Conservation (phyloP, 768 basidiomycete species). For the Agaricus blazei region DNA sequence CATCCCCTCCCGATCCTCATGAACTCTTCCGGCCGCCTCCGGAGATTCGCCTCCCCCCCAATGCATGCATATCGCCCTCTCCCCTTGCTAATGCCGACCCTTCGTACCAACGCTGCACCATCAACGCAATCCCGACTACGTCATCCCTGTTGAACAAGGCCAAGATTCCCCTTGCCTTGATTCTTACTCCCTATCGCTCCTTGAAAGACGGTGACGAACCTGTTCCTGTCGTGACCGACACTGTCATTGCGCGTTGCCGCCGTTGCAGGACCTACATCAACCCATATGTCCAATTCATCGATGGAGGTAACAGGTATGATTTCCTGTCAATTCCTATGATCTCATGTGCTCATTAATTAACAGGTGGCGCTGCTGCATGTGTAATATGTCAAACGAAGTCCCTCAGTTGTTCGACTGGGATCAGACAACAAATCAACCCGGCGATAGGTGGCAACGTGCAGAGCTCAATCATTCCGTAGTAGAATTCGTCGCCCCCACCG, state of each 20-base stretch:
- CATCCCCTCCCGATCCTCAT: conserved; percentile 86
- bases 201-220: conserved; percentile 77
- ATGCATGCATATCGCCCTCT: conserved; percentile 72
- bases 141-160: conserved; percentile 83
- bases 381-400: conserved; percentile 96
- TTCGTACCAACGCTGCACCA: conserved; percentile 87
- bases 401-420: conserved; percentile 99
- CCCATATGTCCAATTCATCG: conserved; percentile 96
- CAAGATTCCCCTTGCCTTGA: conserved; percentile 84
- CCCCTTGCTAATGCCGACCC: conserved; percentile 81
- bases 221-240: conserved; percentile 89
- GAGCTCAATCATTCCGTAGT: conserved; percentile 94
- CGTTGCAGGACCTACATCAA: conserved; percentile 97
- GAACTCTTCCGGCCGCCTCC: conserved; percentile 81
- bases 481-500: conserved; percentile 95
- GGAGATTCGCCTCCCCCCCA: conserved; percentile 84
- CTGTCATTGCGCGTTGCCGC: conserved; percentile 92
- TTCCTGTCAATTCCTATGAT: neutral
- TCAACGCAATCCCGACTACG: conserved; percentile 91
- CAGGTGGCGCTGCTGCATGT: conserved; percentile 99
- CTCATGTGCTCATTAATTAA: neutral
- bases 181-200: conserved; percentile 88
- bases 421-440: conserved; percentile 86
- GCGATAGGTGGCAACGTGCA: conserved; percentile 89
- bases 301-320: conserved; percentile 86